These are phyloP conservation scores for Leptographium radiaticola DNA, from an alignment of 2,329 filamentous ascomycete species.

Conservation along the genomic window DNA sequence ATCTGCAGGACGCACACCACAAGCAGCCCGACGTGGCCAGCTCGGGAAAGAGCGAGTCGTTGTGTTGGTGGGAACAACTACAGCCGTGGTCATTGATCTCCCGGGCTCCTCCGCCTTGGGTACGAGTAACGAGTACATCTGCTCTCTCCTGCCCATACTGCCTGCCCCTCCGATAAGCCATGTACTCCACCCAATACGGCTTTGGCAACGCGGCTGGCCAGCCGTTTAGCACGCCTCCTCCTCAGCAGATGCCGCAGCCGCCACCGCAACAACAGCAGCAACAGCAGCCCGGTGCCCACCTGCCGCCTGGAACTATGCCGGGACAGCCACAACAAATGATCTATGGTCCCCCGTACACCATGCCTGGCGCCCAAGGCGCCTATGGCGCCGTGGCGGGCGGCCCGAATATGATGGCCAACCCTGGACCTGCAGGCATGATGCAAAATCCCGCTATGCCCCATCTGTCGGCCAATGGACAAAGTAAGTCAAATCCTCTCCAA, in stretches of 20 bases:
- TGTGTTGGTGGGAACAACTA: neutral
- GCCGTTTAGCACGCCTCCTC: slow-evolving; percentile 37
- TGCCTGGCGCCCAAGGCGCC: slow-evolving; percentile 32
- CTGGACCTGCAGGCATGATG: slow-evolving; percentile 48
- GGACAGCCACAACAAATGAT: slow-evolving; percentile 39
- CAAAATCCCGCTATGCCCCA: slow-evolving; percentile 46
- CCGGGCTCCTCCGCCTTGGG: neutral
- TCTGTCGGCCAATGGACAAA: slow-evolving; percentile 47
- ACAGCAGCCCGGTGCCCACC: slow-evolving; percentile 19
- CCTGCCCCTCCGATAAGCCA: slow-evolving; percentile 18
- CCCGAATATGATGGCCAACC: slow-evolving; percentile 42
- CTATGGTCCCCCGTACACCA: slow-evolving; percentile 45
- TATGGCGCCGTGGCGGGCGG: slow-evolving; percentile 28
- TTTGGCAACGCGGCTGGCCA: slow-evolving; percentile 40
- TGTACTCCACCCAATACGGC: slow-evolving; percentile 43
- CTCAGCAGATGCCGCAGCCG: slow-evolving; percentile 26
- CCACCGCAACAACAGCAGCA: slow-evolving; percentile 6
- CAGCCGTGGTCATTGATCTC: neutral
- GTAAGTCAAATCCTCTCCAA: slow-evolving; percentile 28
- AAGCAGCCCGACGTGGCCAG: neutral
- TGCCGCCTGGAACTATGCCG: slow-evolving; percentile 30
- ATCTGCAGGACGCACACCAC: slow-evolving; percentile 1
- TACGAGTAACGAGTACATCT: neutral
- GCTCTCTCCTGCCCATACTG: neutral
- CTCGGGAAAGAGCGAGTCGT: neutral